Conservation (phyloP, 75 land plant species). For the Isoetes taiwanensis region DNA sequence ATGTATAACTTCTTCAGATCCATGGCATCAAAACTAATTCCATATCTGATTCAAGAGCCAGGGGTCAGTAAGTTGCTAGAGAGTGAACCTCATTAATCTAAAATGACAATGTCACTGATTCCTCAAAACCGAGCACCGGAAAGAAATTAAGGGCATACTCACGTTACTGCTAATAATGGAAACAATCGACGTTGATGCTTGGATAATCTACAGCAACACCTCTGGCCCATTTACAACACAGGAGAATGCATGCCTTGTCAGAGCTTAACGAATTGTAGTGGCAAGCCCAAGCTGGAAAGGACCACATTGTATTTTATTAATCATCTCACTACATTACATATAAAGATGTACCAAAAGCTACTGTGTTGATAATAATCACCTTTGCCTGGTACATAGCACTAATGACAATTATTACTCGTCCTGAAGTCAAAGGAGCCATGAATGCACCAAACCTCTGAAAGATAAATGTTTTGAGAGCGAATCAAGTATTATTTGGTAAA, state of each 20-base stretch:
- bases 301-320: neutral
- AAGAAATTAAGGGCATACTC: too few relatives aligned
- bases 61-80: neutral
- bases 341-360: neutral
- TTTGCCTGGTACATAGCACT: conserved; percentile 52
- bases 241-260: conserved; percentile 83
- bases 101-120: too few relatives aligned
- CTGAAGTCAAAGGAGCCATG: conserved; percentile 79
- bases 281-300: conserved; percentile 55
- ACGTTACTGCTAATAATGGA: conserved; percentile 85
- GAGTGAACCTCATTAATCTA: too few relatives aligned
- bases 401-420: conserved; percentile 74
- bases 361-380: conserved; percentile 32
- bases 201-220: conserved; percentile 78
- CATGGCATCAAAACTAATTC: conserved; percentile 63
- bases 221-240: conserved; percentile 46
- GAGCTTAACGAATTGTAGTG: conserved; percentile 68
- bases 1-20: conserved; percentile 59
- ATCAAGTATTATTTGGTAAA: too few relatives aligned
- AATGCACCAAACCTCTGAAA: conserved; percentile 92
- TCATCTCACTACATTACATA: too few relatives aligned
- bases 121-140: too few relatives aligned
- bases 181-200: conserved; percentile 78
- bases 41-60: conserved; percentile 44
- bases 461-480: too few relatives aligned